Percentiles rank a stretch among this genome's conserved stretches.
Conservation (phyloP, 2,329 filamentous ascomycete species). For the Trichoderma cornu-damae region DNA sequence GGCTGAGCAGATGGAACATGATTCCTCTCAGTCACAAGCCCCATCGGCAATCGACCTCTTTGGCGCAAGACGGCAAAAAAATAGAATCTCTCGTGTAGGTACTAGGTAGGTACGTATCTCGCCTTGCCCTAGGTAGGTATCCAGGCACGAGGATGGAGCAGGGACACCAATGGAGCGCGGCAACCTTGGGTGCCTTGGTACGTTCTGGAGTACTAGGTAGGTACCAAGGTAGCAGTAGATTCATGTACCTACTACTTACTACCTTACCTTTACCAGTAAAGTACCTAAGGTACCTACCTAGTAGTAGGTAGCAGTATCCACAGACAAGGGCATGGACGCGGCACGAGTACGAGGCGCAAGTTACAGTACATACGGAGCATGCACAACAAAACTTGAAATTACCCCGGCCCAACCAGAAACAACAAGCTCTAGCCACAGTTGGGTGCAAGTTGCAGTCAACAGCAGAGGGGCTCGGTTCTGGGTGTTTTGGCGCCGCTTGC, state of each 20-base stretch:
- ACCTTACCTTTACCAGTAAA: too few species aligned
- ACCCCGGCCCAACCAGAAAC: conserved; percentile 3
- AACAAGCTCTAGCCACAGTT: conserved; percentile 7
- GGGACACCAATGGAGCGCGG: too few species aligned
- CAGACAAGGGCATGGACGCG: conserved; percentile 4
- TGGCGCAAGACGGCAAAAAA: neutral
- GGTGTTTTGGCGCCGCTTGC: neutral
- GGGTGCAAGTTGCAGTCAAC: conserved; percentile 14
- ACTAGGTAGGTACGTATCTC: neutral
- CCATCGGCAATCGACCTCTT: conserved; percentile 12
- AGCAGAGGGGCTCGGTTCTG: neutral
- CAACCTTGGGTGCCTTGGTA: too few species aligned
- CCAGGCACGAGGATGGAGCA: neutral
- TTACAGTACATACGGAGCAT: neutral
- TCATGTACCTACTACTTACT: too few species aligned
- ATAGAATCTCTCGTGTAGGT: neutral
- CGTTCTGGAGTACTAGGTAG: neutral
- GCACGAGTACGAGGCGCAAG: conserved; percentile 5
- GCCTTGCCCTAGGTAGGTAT: conserved; percentile 4
- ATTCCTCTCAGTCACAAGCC: conserved; percentile 1
- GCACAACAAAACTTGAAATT: conserved; percentile 7
- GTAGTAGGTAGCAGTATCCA: neutral
- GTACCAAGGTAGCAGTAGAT: neutral
- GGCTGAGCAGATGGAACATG: neutral
- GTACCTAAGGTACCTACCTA: too few species aligned